Evolutionary conservation across 1,284 basidiomycete genomes (phyloP).

Genomic region (Papiliotrema fonsecae): DNA sequence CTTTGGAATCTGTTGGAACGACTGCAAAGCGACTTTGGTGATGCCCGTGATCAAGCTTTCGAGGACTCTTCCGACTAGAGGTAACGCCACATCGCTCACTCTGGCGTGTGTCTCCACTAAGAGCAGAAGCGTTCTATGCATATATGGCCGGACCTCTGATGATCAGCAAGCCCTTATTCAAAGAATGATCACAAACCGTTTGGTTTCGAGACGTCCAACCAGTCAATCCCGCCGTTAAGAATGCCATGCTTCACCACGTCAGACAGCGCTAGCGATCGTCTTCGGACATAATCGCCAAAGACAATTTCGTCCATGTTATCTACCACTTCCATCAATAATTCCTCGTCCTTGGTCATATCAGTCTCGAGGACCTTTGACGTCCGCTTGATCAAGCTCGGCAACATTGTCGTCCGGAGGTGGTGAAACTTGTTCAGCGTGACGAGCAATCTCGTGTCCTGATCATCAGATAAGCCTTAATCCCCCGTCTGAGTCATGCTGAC

Average conservation of each 20-base stretch:
- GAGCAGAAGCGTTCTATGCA: constrained; percentile 81
- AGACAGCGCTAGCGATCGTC: constrained; percentile 65
- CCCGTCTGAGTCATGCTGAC: constrained; percentile 10
- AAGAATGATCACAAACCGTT: constrained; percentile 62
- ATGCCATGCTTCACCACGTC: constrained; percentile 73
- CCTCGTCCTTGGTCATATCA: constrained; percentile 69
- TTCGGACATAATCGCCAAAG: constrained; percentile 79
- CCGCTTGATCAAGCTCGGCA: constrained; percentile 76
- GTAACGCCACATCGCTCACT: constrained; percentile 71
- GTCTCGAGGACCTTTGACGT: constrained; percentile 73
- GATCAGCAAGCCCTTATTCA: background rate
- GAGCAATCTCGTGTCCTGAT: constrained; percentile 77
- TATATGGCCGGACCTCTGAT: constrained; percentile 86
- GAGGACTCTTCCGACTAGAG: constrained; percentile 75
- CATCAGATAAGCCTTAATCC: background rate
- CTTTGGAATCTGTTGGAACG: constrained; percentile 76
- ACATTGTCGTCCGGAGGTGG: constrained; percentile 63
- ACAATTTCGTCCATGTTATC: constrained; percentile 78
- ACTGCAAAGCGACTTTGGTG: constrained; percentile 71
- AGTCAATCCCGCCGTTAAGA: constrained; percentile 73
- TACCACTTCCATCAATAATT: constrained; percentile 71
- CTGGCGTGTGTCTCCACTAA: constrained; percentile 91
- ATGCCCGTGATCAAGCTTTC: constrained; percentile 76
- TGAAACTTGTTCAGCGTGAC: constrained; percentile 86
- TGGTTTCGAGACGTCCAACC: constrained; percentile 84